Evolutionary conservation across 139 green algal genomes (phyloP), one percentile per base, ranked within the genome.

Genomic region (Gonium pectorale): DNA sequence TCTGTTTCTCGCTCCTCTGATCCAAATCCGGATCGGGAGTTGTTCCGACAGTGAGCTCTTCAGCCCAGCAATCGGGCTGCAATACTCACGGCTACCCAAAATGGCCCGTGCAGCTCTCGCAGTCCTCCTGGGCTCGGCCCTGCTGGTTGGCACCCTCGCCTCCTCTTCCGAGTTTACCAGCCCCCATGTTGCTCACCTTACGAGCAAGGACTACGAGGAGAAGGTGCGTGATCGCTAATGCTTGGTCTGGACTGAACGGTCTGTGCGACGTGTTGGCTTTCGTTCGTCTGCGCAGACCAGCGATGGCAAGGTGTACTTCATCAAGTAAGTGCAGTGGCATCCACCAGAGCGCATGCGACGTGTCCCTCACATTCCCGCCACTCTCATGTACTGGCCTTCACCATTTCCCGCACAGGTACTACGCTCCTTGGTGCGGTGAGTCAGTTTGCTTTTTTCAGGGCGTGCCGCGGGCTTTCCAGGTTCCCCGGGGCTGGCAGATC

Each of bases 371-470:
- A 17, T 56, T 56, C 49, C 49, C 49, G n/a, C n/a, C n/a, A n/a
- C 37, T 37, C 11, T 5, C 2, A 33, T 33, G 35, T 49, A 51
- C 29, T 49, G 38, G 13, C 13, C 66, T 51, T 72, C 5, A 9
- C 38, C 17, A 8, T 26, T 38, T 52, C 67, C 38, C 54, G 21
- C 41, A 63, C 59, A 90, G 86, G 77, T 95, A 90, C 86, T 95
- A 91, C 67, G 92, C 92, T 37, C 92, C 92, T 24, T 95, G 92
- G 92, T 95, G 92, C 38, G 92, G 90, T 81, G 33, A 69, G 73
- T 67, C 31, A n/a, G n/a, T n/a, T n/a, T n/a, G n/a, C n/a, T n/a
- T n/a, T n/a, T n/a, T n/a, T n/a, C n/a, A n/a, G n/a, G n/a, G n/a
- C n/a, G n/a, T n/a, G n/a, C n/a, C n/a, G n/a, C n/a, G n/a, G n/a